Evolutionary conservation across 176 grass and related monocot species (phyloP), one percentile per base, ranked within the genome.

Genomic region (Triticum dicoccoides): DNA sequence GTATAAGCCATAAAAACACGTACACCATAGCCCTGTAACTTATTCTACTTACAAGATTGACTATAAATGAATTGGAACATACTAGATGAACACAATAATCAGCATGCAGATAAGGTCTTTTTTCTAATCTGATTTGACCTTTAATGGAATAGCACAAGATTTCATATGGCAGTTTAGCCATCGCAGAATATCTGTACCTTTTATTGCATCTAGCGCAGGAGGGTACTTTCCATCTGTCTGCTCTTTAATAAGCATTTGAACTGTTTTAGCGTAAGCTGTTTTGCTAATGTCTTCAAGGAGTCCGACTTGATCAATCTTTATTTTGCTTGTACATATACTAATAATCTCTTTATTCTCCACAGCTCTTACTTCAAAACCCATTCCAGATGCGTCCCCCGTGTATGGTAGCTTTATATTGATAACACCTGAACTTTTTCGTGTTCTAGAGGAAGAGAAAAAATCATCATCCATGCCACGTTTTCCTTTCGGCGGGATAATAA

Each of bases 231-330:
- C 91, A 69, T 81, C 84, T 79, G 63, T 69, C 88, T 91, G 85
- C 62, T 94, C 83, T 88, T 92, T 76, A 83, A 91, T 83, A 87
- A 98, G 91, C 73, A 84, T 74, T 68, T 98, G 96, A 81, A 98
- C 90, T 44, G 96, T 98, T 91, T 79, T 98, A 70, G 90, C 81
- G 78, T 95, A 98, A 41, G 78, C 59, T 72, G 69, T 38, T 80
- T 90, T 89, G 88, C 72, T 95, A 33, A 82, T 80, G 15, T 98
- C 84, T 84, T 98, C 96, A 67, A 98, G 91, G 81, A 98, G 93
- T 83, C 79, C 89, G 80, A 92, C 96, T 87, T 94, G 91, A 95
- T 98, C 96, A 25, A 98, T 95, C 88, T 95, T 94, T 79, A 98
- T 98, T 94, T 94, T 98, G 86, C 91, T 79, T 32, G 82, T 44